Evolutionary conservation across 2,329 filamentous ascomycete species (phyloP), one percentile per base, ranked within the genome.

Genomic region (Hymenoscyphus repandus): DNA sequence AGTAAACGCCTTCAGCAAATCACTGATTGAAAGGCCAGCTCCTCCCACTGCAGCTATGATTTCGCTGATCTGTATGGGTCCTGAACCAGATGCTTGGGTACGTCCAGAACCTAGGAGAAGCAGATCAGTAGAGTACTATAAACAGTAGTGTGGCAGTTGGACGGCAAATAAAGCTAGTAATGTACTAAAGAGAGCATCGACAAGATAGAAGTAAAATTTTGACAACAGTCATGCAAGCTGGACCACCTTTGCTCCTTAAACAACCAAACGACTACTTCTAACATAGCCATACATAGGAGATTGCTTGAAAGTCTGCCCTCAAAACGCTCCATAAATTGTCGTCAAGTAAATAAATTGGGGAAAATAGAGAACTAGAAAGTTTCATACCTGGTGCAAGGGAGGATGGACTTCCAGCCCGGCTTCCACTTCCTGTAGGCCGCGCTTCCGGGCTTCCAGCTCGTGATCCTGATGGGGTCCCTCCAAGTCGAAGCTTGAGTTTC

Each of bases 391-490:
- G 40, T 47, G 17, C 49, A 51, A 48, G 56, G 45, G 47, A 48
- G 48, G 52, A 56, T 33, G 64, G 64, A 45, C 64, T 67, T 1
- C 63, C 63, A 46, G 62, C 60, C 56, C 63, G 64, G 45, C 64
- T 67, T 51, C 55, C 61, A 52, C 48, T 50, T 47, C 54, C 57
- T 17, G 47, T 47, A 18, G 55, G 51, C 3, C 52, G 49, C 30
- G 52, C 43, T 47, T 52, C 72, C 61, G 81, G 85, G 62, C 83
- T 88, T 30, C 77, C 76, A 46, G 80, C 77, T 53, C 84, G 74
- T 7, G 82, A 87, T 13, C 74, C 80, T 6, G 71, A 70, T 5
- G 82, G 81, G 5, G 61, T 61, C 13, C 67, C 70, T 17, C 74
- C 70, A 47, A 73, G 68, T 51, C 69, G 68, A 46, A 82, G 67